phyloP scores from a whole-genome alignment of 805 yeast genomes.

The Jamesozyma piceae region DNA sequence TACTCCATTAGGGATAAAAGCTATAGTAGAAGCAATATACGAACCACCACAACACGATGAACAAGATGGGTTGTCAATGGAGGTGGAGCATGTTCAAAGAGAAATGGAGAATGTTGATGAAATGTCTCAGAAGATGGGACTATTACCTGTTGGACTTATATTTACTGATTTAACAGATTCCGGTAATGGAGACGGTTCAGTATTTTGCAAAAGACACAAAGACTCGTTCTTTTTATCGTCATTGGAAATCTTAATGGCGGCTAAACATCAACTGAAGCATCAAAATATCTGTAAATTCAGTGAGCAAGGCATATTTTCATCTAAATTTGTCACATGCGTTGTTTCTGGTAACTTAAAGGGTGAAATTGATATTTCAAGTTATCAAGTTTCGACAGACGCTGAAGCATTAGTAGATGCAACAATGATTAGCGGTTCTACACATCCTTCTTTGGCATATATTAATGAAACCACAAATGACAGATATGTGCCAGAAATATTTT shows the following conservation, averaged over 20 bases:
- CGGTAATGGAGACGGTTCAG: slow-evolving; percentile 80
- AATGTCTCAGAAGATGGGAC: slow-evolving; percentile 50
- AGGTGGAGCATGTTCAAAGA: slow-evolving; percentile 29
- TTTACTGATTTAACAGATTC: slow-evolving; percentile 87
- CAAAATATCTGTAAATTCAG: slow-evolving; percentile 60
- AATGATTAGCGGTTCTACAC: slow-evolving; percentile 76
- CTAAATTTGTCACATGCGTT: slow-evolving; percentile 89
- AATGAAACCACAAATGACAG: slow-evolving; percentile 62
- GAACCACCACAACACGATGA: slow-evolving; percentile 88
- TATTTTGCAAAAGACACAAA: slow-evolving; percentile 84
- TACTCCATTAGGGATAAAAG: slow-evolving; percentile 82
- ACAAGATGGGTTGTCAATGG: slow-evolving; percentile 73
- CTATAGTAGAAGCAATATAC: slow-evolving; percentile 85
- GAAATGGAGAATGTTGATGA: slow-evolving; percentile 43
- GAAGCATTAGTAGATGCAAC: slow-evolving; percentile 85
- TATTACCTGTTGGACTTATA: slow-evolving; percentile 68
- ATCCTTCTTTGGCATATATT: slow-evolving; percentile 78
- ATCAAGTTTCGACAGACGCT: slow-evolving; percentile 81
- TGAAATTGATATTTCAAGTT: slow-evolving; percentile 82
- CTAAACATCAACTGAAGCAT: slow-evolving; percentile 57
- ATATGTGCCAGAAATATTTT: slow-evolving; percentile 92
- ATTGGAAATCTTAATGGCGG: slow-evolving; percentile 78
- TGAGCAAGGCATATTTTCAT: slow-evolving; percentile 57
- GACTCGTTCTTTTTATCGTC: slow-evolving; percentile 85
- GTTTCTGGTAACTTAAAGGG: slow-evolving; percentile 81